Evolutionary conservation across 2,329 filamentous ascomycete genomes (phyloP).

Genomic region (Pyrenophora teres): DNA sequence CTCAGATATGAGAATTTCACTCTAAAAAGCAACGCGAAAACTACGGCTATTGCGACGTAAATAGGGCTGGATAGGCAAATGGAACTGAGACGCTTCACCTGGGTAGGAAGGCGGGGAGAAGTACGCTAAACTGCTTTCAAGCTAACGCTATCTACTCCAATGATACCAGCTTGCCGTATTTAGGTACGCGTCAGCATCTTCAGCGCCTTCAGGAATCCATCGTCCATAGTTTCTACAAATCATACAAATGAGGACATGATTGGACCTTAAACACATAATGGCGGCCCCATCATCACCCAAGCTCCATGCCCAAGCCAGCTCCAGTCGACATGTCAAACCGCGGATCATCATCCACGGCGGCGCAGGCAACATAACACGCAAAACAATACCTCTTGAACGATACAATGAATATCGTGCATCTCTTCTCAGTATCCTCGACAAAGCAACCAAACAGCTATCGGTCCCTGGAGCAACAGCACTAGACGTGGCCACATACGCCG

Average conservation of each 20-base stretch:
- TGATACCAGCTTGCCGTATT: no score
- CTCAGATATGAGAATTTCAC: conserved; percentile 20
- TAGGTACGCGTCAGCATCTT: no score
- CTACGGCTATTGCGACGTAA: background rate
- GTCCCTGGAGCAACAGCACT: conserved; percentile 62
- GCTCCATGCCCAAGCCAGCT: background rate
- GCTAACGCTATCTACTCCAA: no score
- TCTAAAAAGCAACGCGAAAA: no score
- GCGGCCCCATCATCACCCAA: no score
- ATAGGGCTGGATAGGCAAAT: no score
- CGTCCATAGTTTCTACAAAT: no score
- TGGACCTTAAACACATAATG: no score
- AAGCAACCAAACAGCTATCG: conserved; percentile 32
- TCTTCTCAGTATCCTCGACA: conserved; percentile 44
- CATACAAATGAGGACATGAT: no score
- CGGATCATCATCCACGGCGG: conserved; percentile 57
- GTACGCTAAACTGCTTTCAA: no score
- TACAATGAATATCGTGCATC: conserved; percentile 48
- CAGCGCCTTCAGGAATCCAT: no score
- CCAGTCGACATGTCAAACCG: conserved; percentile 31
- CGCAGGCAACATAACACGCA: conserved; percentile 53
- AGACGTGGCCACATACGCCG: conserved; percentile 75
- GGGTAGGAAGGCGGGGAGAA: no score
- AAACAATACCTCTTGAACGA: conserved; percentile 43
- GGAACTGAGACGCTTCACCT: background rate